phyloP scores from a whole-genome alignment of 2,329 filamentous ascomycete species.

The Fusarium clavum region DNA sequence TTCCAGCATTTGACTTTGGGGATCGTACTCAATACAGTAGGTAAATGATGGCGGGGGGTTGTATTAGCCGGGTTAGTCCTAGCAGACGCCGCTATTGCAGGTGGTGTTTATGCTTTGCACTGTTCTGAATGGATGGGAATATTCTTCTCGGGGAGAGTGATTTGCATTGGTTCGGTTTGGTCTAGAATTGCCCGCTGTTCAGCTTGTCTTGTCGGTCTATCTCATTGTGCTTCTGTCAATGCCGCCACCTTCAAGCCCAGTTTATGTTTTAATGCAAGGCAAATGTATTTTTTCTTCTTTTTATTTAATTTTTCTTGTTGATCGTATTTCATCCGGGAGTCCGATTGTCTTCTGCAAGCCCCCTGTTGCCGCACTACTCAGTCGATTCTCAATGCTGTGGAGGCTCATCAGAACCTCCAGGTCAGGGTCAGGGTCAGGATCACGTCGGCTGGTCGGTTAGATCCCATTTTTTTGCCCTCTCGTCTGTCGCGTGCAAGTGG shows the following conservation, averaged over 20 bases:
- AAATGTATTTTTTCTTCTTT: neutral
- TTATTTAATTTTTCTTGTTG: neutral
- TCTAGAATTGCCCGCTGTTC: neutral
- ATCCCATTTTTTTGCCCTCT: conserved; percentile 46
- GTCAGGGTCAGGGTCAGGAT: neutral
- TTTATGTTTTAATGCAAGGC: neutral
- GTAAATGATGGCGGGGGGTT: conserved; percentile 32
- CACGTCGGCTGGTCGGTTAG: conserved; percentile 29
- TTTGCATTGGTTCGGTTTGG: conserved; percentile 10
- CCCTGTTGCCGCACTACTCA: conserved; percentile 42
- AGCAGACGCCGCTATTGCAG: conserved; percentile 23
- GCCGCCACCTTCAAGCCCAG: conserved; percentile 1
- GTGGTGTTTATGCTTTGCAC: conserved; percentile 33
- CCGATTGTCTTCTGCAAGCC: conserved; percentile 11
- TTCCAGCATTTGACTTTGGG: conserved; percentile 25
- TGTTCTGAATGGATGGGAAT: neutral
- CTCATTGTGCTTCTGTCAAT: neutral
- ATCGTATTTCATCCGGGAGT: neutral
- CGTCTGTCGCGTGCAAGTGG: conserved; percentile 44
- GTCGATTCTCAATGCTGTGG: conserved; percentile 27
- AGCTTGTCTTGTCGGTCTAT: neutral
- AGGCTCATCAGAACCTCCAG: conserved; percentile 15
- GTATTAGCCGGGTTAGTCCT: conserved; percentile 30
- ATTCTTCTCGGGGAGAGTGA: neutral
- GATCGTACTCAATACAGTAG: conserved; percentile 1